phyloP scores from a whole-genome alignment of 768 basidiomycete species.

The Candolleomyces aberdarensis region DNA sequence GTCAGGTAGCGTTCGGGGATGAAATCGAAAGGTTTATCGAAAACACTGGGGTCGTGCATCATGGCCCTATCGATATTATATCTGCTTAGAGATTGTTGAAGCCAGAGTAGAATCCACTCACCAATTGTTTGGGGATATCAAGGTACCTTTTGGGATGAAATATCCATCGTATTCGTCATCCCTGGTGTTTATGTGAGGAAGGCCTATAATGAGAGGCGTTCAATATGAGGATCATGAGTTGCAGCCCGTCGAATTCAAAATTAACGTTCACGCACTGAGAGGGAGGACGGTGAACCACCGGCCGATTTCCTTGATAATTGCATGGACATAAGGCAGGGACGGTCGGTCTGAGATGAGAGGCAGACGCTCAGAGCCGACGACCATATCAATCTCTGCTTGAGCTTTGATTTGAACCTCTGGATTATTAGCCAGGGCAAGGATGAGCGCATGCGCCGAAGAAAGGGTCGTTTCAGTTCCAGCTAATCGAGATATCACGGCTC shows the following conservation, averaged over 20 bases:
- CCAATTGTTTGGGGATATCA: slow-evolving; percentile 30
- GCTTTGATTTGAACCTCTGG: slow-evolving; percentile 5
- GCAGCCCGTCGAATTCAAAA: no score
- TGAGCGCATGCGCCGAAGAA: neutral
- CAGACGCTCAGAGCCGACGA: slow-evolving; percentile 4
- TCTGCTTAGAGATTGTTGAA: neutral
- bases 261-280: neutral
- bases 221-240: no score
- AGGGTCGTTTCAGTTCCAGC: slow-evolving; percentile 25
- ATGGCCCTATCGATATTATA: slow-evolving; percentile 16
- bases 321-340: slow-evolving; percentile 1
- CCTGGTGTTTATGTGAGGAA: neutral
- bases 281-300: slow-evolving; percentile 8
- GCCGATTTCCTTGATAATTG: slow-evolving; percentile 6
- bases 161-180: slow-evolving; percentile 16
- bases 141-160: slow-evolving; percentile 32
- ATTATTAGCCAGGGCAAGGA: neutral
- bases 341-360: neutral
- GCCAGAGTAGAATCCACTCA: neutral
- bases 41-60: slow-evolving; percentile 20
- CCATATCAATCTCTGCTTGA: slow-evolving; percentile 3
- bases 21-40: slow-evolving; percentile 21
- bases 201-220: neutral
- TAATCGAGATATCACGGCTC: no score
- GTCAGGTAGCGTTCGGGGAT: slow-evolving; percentile 26